phyloP scores from a whole-genome alignment of 139 green algal species.

The Gonium pectorale region DNA sequence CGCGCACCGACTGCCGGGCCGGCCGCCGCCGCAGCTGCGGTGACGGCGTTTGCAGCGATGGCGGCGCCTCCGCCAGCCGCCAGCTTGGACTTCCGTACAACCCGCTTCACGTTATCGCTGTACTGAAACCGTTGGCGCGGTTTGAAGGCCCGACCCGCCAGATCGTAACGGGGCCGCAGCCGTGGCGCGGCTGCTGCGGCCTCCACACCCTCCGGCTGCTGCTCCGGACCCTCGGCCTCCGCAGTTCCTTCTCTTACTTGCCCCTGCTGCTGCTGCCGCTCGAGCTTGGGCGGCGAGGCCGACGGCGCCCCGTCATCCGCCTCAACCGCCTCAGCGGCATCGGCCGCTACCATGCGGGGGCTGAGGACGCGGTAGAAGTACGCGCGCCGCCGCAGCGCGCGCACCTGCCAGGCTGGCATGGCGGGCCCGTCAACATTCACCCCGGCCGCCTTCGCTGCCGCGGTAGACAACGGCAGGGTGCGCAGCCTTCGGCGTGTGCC shows the following conservation, averaged over 20 bases:
- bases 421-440: background rate
- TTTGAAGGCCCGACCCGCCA: background rate
- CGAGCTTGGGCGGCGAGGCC: too few species aligned
- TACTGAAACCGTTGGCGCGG: conserved; percentile 1
- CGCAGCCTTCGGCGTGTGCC: background rate
- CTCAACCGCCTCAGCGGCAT: background rate
- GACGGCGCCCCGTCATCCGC: background rate
- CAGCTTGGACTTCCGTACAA: background rate
- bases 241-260: background rate
- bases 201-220: background rate
- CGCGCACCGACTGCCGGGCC: background rate
- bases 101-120: conserved; percentile 17
- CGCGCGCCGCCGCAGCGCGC: background rate
- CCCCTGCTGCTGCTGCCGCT: background rate
- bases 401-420: background rate
- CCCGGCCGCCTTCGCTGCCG: background rate
- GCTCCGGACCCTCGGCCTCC: background rate
- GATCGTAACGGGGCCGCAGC: background rate
- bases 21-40: background rate
- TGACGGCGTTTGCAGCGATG: background rate
- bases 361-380: conserved; percentile 25
- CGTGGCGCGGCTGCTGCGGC: background rate
- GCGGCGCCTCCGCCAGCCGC: background rate
- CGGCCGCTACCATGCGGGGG: background rate
- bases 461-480: background rate